These are phyloP conservation scores for Russula olivacea DNA, from an alignment of 768 basidiomycete species.

Conservation along the genomic window DNA sequence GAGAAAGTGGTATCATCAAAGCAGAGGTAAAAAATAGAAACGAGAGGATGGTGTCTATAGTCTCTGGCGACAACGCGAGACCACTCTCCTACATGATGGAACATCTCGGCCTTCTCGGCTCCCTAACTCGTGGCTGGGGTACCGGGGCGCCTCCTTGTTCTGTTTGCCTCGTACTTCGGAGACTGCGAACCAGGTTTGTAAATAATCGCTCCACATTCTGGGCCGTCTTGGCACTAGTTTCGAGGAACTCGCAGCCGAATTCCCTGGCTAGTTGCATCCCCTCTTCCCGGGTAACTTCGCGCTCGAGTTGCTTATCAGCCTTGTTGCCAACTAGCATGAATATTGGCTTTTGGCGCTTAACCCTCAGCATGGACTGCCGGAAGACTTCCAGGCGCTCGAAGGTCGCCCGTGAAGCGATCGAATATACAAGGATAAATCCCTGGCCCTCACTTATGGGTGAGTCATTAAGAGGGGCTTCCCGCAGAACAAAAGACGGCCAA, in stretches of 20 bases:
- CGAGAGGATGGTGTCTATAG: slow-evolving; percentile 54
- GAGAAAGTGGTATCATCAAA: slow-evolving; percentile 66
- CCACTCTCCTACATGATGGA: slow-evolving; percentile 64
- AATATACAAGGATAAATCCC: slow-evolving; percentile 97
- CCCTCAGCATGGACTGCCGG: slow-evolving; percentile 82
- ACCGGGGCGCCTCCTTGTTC: slow-evolving; percentile 43
- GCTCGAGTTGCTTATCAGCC: slow-evolving; percentile 83
- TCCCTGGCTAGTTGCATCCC: slow-evolving; percentile 73
- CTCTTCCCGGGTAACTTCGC: slow-evolving; percentile 89
- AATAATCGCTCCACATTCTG: slow-evolving; percentile 90
- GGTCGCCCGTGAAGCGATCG: slow-evolving; percentile 88
- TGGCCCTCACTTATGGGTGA: slow-evolving; percentile 71
- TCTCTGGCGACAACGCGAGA: slow-evolving; percentile 44
- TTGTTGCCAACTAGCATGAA: slow-evolving; percentile 98
- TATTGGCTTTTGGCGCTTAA: slow-evolving; percentile 78
- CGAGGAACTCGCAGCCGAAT: slow-evolving; percentile 90
- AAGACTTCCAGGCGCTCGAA: slow-evolving; percentile 89
- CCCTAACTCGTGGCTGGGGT: slow-evolving; percentile 30
- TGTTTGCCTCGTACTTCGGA: slow-evolving; percentile 60
- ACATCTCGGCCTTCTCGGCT: slow-evolving; percentile 51
- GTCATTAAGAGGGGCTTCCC: slow-evolving; percentile 17
- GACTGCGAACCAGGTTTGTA: slow-evolving; percentile 75
- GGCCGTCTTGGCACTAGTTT: slow-evolving; percentile 94
- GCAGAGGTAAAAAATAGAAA: slow-evolving; percentile 56
- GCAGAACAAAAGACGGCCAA: slow-evolving; percentile 12